phyloP scores from a whole-genome alignment of 495 filamentous ascomycete genomes.

The Lasiosphaeria miniovina region DNA sequence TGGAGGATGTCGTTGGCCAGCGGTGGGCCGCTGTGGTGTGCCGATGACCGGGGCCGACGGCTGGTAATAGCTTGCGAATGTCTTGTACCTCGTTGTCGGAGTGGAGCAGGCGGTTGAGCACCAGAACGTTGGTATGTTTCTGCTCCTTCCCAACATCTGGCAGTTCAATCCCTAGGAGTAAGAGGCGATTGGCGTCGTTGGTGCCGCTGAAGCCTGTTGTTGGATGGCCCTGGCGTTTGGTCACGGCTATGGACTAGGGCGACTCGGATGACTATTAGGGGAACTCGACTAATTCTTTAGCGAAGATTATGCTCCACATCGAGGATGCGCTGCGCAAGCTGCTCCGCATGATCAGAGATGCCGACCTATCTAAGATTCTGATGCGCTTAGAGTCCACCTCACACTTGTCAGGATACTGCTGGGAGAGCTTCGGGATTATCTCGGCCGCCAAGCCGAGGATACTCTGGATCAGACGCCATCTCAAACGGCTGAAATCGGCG shows the following conservation, averaged over 20 bases:
- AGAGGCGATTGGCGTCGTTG: conserved; percentile 54
- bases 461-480: conserved; percentile 57
- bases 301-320: conserved; percentile 49
- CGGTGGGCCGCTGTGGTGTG: conserved; percentile 1
- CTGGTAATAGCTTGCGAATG: conserved; percentile 12
- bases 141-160: conserved; percentile 52
- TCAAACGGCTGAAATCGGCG: conserved; percentile 50
- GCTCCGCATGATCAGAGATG: too few species aligned
- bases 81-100: conserved; percentile 47
- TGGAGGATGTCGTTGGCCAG: conserved; percentile 44
- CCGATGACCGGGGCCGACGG: not conserved
- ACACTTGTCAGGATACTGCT: too few species aligned
- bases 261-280: conserved; percentile 60
- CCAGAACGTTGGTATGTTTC: conserved; percentile 58
- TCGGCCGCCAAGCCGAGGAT: conserved; percentile 45
- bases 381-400: too few species aligned
- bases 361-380: too few species aligned
- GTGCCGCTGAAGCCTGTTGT: conserved; percentile 70
- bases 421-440: not conserved
- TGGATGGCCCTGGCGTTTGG: conserved; percentile 34
- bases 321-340: too few species aligned
- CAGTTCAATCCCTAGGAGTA: conserved; percentile 54
- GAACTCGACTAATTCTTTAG: conserved; percentile 59
- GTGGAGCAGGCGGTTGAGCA: conserved; percentile 54
- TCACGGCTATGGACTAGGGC: conserved; percentile 59